phyloP scores from a whole-genome alignment of 768 basidiomycete species.

The Calocera cornea region DNA sequence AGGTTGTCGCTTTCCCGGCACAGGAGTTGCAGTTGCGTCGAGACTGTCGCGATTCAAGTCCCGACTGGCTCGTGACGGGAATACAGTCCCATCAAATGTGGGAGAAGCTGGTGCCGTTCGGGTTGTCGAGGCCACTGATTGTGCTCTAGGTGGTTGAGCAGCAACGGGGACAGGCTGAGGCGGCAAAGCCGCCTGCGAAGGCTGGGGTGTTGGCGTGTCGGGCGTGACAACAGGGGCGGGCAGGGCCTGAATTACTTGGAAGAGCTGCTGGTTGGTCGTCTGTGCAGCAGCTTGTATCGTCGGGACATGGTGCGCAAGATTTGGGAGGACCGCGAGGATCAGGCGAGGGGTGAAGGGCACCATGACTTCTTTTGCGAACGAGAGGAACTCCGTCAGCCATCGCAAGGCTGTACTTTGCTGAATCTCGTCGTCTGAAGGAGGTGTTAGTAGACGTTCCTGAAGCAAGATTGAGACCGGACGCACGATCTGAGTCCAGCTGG shows the following conservation, averaged over 20 bases:
- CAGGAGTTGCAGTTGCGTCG: neutral
- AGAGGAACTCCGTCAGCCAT: constrained; percentile 86
- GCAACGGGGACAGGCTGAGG: neutral
- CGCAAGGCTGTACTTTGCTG: constrained; percentile 87
- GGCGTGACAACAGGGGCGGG: constrained; percentile 50
- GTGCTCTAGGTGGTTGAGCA: neutral
- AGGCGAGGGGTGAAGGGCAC: constrained; percentile 88
- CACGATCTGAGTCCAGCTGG: constrained; percentile 74
- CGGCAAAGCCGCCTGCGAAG: constrained; percentile 6
- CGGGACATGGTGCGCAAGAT: constrained; percentile 79
- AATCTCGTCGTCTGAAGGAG: constrained; percentile 67
- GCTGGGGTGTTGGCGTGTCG: neutral
- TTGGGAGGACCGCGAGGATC: constrained; percentile 83
- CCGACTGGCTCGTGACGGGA: neutral
- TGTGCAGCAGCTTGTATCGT: constrained; percentile 81
- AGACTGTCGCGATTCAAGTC: neutral
- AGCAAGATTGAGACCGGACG: constrained; percentile 25
- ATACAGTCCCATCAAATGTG: neutral
- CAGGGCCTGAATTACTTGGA: constrained; percentile 70
- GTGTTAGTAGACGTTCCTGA: constrained; percentile 2
- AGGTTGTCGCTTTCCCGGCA: neutral
- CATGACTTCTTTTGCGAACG: constrained; percentile 80
- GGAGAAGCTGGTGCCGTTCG: neutral
- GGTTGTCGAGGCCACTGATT: neutral
- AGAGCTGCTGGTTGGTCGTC: constrained; percentile 73